Base-by-base conservation (phyloP, 345 rosid species). In the Lepidium sativum region DNA sequence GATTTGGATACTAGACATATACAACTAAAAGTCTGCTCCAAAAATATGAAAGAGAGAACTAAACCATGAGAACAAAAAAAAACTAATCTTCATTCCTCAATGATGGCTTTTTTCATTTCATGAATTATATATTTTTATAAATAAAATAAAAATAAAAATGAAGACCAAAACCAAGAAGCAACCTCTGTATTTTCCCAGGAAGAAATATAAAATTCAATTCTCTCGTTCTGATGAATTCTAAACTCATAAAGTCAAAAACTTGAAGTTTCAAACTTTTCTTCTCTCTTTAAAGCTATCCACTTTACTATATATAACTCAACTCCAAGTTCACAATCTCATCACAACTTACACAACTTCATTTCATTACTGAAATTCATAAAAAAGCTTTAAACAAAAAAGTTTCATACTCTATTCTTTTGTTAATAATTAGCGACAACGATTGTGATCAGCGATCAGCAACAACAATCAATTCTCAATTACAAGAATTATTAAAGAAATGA, bases 141-240 rank as follows among this genome's bases (percentile, higher is more conserved):
- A 27, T 27, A 27, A 25, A 25, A 27, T 27, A 11, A 17, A 2
- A 17, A 9, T 14, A 29, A 15, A 9, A n/a, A n/a, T n/a, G 53
- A 18, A 8, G 52, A 63, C 69, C 32, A 70, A 61, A 62, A 53
- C 35, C 40, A 61, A 38, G 68, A 70, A 47, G 68, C 74, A 70
- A 16, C 75, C 64, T 63, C 11, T 0, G 65, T 5, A 71, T 56
- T 56, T 71, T 71, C 70, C 70, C 39, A 56, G 51, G 69, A 63
- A 54, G 14, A 6, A 45, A 14, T 18, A 6, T 14, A 45, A 27
- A 31, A 47, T 62, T 47, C 67, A 62, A 62, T 33, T 35, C 34
- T 61, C 44, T 34, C 43, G 63, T 37, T 48, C 12, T 63, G 70
- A 56, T 63, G 75, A 71, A 71, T 71, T 71, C 27, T 59, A 40